Evolutionary conservation across 2,329 filamentous ascomycete genomes (phyloP), one percentile per base, ranked within the genome.

Genomic region (Nigrospora sphaerica): DNA sequence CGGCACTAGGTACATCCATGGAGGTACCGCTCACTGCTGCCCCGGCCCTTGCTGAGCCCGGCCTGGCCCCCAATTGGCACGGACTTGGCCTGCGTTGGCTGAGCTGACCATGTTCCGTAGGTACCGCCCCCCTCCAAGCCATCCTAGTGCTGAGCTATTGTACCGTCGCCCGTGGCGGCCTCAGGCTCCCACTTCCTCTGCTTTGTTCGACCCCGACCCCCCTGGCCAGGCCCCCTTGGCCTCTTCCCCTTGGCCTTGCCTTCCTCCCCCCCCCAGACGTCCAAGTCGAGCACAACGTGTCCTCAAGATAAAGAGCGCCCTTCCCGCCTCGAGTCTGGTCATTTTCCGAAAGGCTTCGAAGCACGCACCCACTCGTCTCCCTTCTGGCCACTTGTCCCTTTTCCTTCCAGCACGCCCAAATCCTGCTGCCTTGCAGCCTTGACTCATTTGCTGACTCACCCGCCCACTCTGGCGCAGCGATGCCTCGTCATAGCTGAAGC

Each of bases 251-350:
- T 23, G 19, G 19, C 19, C 19, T 28, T n/a, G n/a, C n/a, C n/a
- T n/a, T n/a, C n/a, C n/a, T 9, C 23, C 23, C 7, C 7, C 23
- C 23, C 6, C 7, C 19, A 6, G 6, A 28, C 10, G 23, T n/a
- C n/a, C n/a, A 28, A 28, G 23, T 6, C 23, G 12, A 34, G 13
- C 33, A 33, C 34, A 64, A 61, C 48, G 69, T 52, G 49, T 52
- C 49, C 49, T 52, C 47, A 47, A 52, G 47, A 52, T 52, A 52
- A 52, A 49, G 45, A 41, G 42, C 34, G 47, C 41, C 46, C 34
- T 34, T 44, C 46, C 46, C 46, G 42, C 48, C 46, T 44, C 48
- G 28, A 41, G 43, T 18, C 36, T 44, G 23, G 14, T 14, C 38
- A 11, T 23, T 11, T 32, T 41, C 39, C 35, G 32, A 36, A 37